Conservation (phyloP, 163 green algal species). For the Chlamydomonas reinhardtii region DNA sequence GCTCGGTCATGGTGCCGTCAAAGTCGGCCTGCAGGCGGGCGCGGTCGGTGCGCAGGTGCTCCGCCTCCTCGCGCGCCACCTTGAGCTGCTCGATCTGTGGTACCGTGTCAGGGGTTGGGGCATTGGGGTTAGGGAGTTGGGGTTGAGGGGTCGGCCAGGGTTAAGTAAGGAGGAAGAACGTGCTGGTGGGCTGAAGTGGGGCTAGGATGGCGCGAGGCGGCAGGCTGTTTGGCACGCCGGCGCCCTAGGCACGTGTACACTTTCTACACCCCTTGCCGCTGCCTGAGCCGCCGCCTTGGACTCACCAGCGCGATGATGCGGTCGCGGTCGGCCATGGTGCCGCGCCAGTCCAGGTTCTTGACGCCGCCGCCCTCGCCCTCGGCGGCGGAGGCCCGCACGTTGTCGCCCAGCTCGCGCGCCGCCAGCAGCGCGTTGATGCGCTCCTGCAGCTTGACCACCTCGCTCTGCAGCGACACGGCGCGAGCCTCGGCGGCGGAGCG, state of each 20-base stretch:
- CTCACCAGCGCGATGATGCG: constrained; percentile 36
- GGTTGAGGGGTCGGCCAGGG: background rate
- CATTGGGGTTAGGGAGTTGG: no score
- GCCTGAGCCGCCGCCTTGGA: no score
- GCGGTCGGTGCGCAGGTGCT: constrained; percentile 64
- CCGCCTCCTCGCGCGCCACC: constrained; percentile 62
- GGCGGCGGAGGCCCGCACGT: background rate
- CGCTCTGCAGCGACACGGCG: constrained; percentile 57
- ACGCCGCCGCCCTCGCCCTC: background rate
- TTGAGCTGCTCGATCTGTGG: constrained; percentile 71
- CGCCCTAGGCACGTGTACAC: no score
- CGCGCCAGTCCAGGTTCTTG: background rate
- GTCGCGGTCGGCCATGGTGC: constrained; percentile 5
- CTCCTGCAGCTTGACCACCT: constrained; percentile 66
- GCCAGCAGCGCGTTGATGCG: constrained; percentile 50
- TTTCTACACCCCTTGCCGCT: no score
- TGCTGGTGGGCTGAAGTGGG: no score
- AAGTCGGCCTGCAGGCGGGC: constrained; percentile 43
- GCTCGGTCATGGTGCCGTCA: constrained; percentile 31
- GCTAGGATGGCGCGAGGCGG: no score
- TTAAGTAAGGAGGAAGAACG: constrained; percentile 3
- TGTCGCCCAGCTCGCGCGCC: constrained; percentile 30
- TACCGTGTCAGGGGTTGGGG: no score
- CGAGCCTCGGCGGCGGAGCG: constrained; percentile 45
- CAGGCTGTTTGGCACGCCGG: no score